Percentiles rank a stretch among this genome's conserved stretches.
Evolutionary conservation across 2,329 filamentous ascomycete species (phyloP).

Genomic region (Beauveria brongniartii): DNA sequence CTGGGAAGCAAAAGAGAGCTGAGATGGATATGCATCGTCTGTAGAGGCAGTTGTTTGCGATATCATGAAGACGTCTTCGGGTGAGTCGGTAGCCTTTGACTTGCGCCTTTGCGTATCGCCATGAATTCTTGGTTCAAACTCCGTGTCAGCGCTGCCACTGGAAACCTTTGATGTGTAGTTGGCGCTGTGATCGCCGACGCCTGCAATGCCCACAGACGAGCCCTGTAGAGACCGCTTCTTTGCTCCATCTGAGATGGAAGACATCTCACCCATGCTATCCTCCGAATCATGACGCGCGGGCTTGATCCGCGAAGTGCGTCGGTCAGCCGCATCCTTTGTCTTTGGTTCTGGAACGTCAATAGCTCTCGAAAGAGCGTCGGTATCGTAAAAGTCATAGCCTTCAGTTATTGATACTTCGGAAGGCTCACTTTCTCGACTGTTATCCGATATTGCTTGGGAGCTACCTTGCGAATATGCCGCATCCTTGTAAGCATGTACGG

Average conservation of each 20-base stretch:
- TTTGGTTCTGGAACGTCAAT: constrained; percentile 43
- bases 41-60: constrained; percentile 37
- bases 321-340: constrained; percentile 24
- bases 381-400: constrained; percentile 59
- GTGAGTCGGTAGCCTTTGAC: constrained; percentile 21
- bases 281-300: constrained; percentile 45
- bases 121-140: constrained; percentile 6
- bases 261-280: constrained; percentile 51
- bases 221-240: constrained; percentile 7
- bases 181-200: not conserved
- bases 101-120: not conserved
- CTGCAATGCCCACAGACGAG: not conserved
- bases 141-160: constrained; percentile 6
- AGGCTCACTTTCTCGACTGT: constrained; percentile 40
- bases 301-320: constrained; percentile 13
- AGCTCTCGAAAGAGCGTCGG: constrained; percentile 43
- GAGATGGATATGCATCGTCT: constrained; percentile 26
- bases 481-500: constrained; percentile 28
- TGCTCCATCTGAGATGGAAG: constrained; percentile 47
- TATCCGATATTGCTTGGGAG: constrained; percentile 42
- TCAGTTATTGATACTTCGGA: constrained; percentile 46
- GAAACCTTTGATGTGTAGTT: constrained; percentile 15
- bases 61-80: constrained; percentile 34
- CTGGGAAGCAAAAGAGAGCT: constrained; percentile 23
- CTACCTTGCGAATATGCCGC: constrained; percentile 38